Base-by-base conservation (phyloP, 768 basidiomycete genomes). In the Exidia glandulosa region DNA sequence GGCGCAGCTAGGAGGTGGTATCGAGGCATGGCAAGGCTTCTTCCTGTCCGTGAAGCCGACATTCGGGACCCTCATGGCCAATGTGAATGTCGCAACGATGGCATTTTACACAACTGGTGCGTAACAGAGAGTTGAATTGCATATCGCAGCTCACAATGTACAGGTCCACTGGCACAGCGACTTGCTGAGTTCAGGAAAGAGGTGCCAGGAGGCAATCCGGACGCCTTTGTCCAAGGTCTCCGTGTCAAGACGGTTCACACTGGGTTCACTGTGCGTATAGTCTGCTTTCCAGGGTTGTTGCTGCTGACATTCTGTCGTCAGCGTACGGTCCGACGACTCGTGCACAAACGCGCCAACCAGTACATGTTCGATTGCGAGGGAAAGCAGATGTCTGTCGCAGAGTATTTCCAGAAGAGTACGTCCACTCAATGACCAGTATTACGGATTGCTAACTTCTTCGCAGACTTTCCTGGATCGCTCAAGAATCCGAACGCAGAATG, bases 391-490 rank as follows among this genome's bases (percentile, higher is more conserved):
- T 78, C 81, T 0, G 83, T 91, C 2, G 80, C 83, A 62, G 66
- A 82, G 1, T 90, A 82, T 65, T 90, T 89, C 68, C 65, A 71
- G 36, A 73, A 64, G 63, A 86, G 88, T 90, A 66, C 60, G 83
- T 69, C 16, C 10, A 31, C 59, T 36, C 62, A 16, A 63, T 45
- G 10, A 36, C 16, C 7, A 7, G 19, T 19, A 19, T 19, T 45
- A 19, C 41, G 19, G 19, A 36, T 32, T 4, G 19, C n/a, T 57
- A 33, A 62, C 56, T 54, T 10, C 33, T 33, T 30, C 54, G 2
- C 33, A 89, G 87, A 85, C 63, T 82, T 88, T 63, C 77, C 77
- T 0, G 83, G 81, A 36, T 76, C 59, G 0, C 66, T 91, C 7
- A 68, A 69, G 29, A 62, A 76, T 41, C 79, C 84, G 0, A 69